phyloP scores from a whole-genome alignment of 73 alveolate species.

The Durusdinium trenchii region DNA sequence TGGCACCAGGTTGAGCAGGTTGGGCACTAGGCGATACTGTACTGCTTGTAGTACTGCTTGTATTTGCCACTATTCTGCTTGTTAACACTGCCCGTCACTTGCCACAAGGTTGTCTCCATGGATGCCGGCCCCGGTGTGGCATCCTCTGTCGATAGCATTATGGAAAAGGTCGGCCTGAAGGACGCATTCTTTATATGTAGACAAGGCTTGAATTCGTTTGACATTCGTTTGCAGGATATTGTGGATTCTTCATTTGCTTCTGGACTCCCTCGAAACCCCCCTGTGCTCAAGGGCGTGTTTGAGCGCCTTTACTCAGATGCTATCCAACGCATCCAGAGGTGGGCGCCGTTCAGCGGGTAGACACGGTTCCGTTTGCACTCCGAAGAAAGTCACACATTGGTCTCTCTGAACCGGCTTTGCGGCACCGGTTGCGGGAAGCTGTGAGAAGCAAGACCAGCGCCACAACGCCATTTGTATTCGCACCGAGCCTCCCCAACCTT shows the following conservation, averaged over 20 bases:
- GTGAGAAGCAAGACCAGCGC: no score
- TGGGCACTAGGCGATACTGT: not conserved
- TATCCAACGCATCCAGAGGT: constrained; percentile 93
- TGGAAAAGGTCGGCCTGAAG: constrained; percentile 92
- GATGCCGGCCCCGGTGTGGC: constrained; percentile 95
- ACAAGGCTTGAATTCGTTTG: not conserved
- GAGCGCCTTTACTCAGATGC: constrained; percentile 94
- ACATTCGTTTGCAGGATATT: constrained; percentile 36
- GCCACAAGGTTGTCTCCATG: constrained; percentile 52
- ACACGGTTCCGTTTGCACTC: not conserved
- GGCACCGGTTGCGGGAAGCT: no score
- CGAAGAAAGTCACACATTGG: no score
- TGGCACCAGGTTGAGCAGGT: not conserved
- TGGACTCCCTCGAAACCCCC: constrained; percentile 67
- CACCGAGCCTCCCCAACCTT: not conserved
- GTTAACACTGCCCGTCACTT: not conserved
- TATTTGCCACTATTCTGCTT: not conserved
- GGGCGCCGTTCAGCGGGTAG: not conserved
- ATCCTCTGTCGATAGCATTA: constrained; percentile 61
- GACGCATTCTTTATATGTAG: not conserved
- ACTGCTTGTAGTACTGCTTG: not conserved
- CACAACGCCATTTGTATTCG: no score
- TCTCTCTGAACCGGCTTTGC: no score
- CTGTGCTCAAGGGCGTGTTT: constrained; percentile 90
- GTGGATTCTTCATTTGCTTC: constrained; percentile 41